Evolutionary conservation across 169 alveolate genomes (phyloP).

Genomic region (Cryptosporidium sp.): DNA sequence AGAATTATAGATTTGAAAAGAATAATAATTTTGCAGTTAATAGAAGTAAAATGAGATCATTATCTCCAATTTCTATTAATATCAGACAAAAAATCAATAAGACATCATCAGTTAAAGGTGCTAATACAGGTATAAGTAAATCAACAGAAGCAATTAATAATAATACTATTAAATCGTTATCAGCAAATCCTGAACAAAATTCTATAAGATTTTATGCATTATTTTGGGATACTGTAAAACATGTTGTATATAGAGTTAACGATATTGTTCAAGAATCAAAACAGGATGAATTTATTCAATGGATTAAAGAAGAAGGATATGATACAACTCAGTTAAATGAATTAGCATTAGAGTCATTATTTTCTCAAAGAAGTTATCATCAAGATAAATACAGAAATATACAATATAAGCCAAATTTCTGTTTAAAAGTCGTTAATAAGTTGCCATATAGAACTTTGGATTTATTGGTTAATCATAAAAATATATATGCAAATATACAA

Average conservation of each 20-base stretch:
- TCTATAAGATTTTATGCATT: constrained; percentile 53
- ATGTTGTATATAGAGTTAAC: constrained; percentile 61
- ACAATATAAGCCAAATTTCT: constrained; percentile 67
- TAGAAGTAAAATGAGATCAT: constrained; percentile 50
- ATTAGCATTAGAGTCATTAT: constrained; percentile 48
- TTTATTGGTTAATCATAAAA: constrained; percentile 58
- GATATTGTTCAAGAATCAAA: constrained; percentile 29
- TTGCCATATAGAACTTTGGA: constrained; percentile 71
- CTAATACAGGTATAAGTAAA: neutral
- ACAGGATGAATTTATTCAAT: constrained; percentile 31
- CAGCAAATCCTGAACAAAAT: neutral
- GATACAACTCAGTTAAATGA: constrained; percentile 27
- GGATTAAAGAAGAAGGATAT: constrained; percentile 59
- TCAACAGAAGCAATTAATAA: neutral
- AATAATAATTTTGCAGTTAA: neutral
- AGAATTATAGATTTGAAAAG: neutral
- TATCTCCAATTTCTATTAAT: constrained; percentile 37
- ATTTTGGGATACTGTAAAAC: constrained; percentile 75
- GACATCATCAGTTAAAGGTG: neutral
- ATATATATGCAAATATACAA: constrained; percentile 73
- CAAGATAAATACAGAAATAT: constrained; percentile 18
- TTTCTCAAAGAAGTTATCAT: neutral
- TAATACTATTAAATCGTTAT: neutral
- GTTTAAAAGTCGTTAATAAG: constrained; percentile 49
- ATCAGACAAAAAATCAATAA: neutral